Base-by-base conservation (phyloP, 2,329 filamentous ascomycete genomes). In the Xylaria sp. region DNA sequence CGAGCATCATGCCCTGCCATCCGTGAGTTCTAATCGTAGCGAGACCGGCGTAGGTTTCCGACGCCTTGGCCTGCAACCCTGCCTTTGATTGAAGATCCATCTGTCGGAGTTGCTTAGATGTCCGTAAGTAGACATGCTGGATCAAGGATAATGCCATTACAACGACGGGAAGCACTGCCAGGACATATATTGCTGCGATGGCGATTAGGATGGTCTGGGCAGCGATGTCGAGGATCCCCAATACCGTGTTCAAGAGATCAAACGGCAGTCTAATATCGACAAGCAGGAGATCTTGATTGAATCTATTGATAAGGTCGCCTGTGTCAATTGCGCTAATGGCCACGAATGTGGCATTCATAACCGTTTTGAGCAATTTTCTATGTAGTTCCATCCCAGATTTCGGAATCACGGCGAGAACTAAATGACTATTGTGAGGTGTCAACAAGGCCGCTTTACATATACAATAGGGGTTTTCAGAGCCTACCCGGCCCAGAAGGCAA, bases 361-460 rank as follows among this genome's bases (percentile, higher is more conserved):
- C 84, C 1, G 84, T 84, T 17, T 78, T 79, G 10, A 87, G 75
- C 0, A 87, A 76, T 44, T 77, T 81, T 59, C 78, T 78, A 67
- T 88, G 85, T 64, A 87, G 83, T 46, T 69, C 79, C 59, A 82
- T 80, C 2, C 83, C 84, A 17, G 85, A 85, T 44, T 81, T 82
- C 1, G 68, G 68, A 28, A 58, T 51, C n/a, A 68, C 46, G 20
- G 36, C 51, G 4, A 84, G 84, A 2, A 87, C 81, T 81, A 87
- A 84, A 6, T 80, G 83, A 36, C 86, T 84, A 85, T 81, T 6
- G 2, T 4, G 11, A 10, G 70, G 85, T 79, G 74, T 85, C 80
- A 80, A 79, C 79, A 26, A 80, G n/a, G 58, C 68, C 4, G 26
- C 0, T 42, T 20, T 20, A 38, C 63, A 6, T 15, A 38, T 64